A percentile compares a stretch with the other conserved stretches of the same genome.
Conservation (phyloP, 805 yeast genomes). For the Spathaspora girioi region DNA sequence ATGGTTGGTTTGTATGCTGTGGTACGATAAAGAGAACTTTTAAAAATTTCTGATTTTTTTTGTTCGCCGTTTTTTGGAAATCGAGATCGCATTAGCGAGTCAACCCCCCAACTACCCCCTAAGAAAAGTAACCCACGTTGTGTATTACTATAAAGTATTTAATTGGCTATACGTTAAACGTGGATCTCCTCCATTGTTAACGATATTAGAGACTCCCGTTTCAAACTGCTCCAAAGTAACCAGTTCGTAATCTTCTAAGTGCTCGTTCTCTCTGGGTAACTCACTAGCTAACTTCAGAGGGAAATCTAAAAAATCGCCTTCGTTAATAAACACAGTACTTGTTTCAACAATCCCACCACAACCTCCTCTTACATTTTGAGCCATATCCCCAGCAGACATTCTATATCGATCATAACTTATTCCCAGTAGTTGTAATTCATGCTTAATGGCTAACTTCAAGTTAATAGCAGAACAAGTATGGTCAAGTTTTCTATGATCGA, state of each 20-base stretch:
- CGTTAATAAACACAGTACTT: background rate
- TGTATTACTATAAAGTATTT: background rate
- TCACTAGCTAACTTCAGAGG: background rate
- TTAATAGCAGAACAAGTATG: background rate
- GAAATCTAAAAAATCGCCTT: background rate
- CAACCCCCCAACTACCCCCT: background rate
- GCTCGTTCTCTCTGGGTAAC: background rate
- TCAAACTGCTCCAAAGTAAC: background rate
- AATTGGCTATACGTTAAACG: background rate
- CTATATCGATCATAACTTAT: background rate
- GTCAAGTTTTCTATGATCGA: background rate
- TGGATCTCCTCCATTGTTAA: background rate
- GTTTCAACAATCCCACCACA: background rate
- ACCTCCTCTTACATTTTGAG: background rate
- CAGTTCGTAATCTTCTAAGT: background rate
- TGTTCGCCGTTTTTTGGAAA: background rate
- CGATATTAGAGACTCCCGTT: background rate
- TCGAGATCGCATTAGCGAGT: background rate
- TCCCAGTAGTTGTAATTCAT: background rate
- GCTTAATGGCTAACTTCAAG: background rate
- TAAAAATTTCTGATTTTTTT: background rate
- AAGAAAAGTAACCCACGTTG: background rate
- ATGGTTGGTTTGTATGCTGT: constrained; percentile 25
- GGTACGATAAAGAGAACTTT: background rate
- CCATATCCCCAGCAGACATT: background rate